Evolutionary conservation across 1,284 basidiomycete genomes (phyloP), one percentile per base, ranked within the genome.

Genomic region (Gymnopus androsaceus): DNA sequence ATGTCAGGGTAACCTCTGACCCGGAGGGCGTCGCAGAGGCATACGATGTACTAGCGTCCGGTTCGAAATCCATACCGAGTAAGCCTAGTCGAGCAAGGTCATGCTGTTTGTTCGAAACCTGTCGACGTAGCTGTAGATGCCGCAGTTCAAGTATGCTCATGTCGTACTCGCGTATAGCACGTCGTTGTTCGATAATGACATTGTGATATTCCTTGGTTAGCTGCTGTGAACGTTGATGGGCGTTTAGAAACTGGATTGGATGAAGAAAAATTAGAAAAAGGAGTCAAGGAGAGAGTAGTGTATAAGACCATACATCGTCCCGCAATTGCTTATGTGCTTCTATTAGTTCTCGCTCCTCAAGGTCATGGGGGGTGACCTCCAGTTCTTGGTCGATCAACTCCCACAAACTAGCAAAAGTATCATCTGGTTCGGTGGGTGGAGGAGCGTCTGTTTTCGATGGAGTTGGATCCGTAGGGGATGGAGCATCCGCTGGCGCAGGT

Each of bases 121-220:
- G 75, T 51, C 84, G 76, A 52, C 84, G 77, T 53, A 72, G 72
- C 71, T 84, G 82, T 12, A 81, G 80, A 38, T 78, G 76, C 57
- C 75, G 75, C 55, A 88, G 66, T 58, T 90, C 87, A 34, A 87
- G 71, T 36, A 71, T 71, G 27, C 82, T 72, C 62, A 82, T 69
- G 27, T 87, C 83, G 4, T 86, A 69, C 63, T 90, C 88, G 53
- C 83, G 79, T 44, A 82, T 64, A 6, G 83, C 82, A 15, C 81
- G 76, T 19, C 77, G 76, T 4, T 75, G 70, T 3, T 69, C 75
- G 59, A 75, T 79, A 25, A 36, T 4, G 15, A 59, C 41, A 17
- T 37, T 42, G 30, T 55, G 41, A 25, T 38, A 42, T 21, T 59
- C 57, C 6, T 52, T 12, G 11, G 19, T 28, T 7, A 59, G 48